Conservation (phyloP, 2,329 filamentous ascomycete species). For the Colletotrichum truncatum region DNA sequence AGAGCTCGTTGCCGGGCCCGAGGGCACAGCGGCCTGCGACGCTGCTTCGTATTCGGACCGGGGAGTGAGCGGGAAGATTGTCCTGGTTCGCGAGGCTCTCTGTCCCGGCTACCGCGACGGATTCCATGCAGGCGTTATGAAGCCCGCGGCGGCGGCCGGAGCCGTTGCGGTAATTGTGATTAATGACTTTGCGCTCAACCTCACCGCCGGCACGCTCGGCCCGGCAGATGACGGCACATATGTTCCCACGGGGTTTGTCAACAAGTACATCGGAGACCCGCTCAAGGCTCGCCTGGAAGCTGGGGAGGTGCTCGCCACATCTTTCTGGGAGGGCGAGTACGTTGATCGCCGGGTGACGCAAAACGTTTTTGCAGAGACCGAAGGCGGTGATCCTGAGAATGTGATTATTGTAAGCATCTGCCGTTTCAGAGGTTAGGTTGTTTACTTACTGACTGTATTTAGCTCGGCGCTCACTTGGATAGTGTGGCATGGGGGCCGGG, state of each 20-base stretch:
- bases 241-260: constrained; percentile 39
- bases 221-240: constrained; percentile 39
- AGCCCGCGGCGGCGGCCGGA: constrained; percentile 39
- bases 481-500: constrained; percentile 53
- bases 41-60: constrained; percentile 37
- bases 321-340: constrained; percentile 44
- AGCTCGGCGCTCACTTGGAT: constrained; percentile 53
- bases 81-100: constrained; percentile 41
- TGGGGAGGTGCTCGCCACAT: constrained; percentile 43
- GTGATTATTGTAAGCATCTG: constrained; percentile 41
- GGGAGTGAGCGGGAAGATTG: constrained; percentile 40
- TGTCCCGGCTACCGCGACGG: constrained; percentile 39
- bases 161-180: constrained; percentile 42
- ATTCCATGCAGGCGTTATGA: constrained; percentile 40
- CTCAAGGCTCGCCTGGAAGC: constrained; percentile 41
- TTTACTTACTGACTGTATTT: neutral
- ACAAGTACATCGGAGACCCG: constrained; percentile 38
- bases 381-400: constrained; percentile 51
- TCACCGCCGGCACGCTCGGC: constrained; percentile 40
- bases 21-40: constrained; percentile 37
- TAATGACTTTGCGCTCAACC: constrained; percentile 39
- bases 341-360: constrained; percentile 50
- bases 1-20: constrained; percentile 38
- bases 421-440: accelerated
- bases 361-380: constrained; percentile 57